Conservation (phyloP, 331 rosid species). For the Pyracantha coccinea region DNA sequence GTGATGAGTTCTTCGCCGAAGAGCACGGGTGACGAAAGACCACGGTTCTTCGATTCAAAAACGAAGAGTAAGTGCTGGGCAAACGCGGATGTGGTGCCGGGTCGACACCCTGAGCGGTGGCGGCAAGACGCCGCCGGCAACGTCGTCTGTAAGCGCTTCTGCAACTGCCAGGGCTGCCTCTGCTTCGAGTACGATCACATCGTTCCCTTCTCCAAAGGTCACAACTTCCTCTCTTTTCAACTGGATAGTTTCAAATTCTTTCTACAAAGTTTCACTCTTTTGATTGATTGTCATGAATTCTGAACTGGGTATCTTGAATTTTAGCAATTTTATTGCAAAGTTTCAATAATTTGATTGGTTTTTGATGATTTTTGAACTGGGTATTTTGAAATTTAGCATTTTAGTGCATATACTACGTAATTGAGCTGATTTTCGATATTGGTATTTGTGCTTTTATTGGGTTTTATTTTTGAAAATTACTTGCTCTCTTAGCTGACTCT, state of each 20-base stretch:
- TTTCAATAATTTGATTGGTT: background rate
- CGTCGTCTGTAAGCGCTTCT: slow-evolving; percentile 84
- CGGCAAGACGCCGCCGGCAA: slow-evolving; percentile 88
- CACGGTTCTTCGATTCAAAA: slow-evolving; percentile 58
- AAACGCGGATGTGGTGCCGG: slow-evolving; percentile 58
- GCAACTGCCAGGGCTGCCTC: slow-evolving; percentile 86
- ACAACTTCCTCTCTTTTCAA: background rate
- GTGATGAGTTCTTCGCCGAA: background rate
- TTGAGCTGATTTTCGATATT: background rate
- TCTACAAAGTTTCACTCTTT: background rate
- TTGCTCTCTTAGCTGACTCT: background rate
- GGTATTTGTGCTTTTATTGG: background rate
- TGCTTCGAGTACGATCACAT: slow-evolving; percentile 94
- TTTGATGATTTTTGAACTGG: background rate
- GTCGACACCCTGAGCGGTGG: slow-evolving; percentile 96
- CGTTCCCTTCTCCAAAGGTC: slow-evolving; percentile 38
- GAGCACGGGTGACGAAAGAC: slow-evolving; percentile 34
- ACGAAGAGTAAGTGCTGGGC: slow-evolving; percentile 66
- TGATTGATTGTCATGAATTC: too few relatives aligned
- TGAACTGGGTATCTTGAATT: background rate
- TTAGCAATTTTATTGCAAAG: background rate
- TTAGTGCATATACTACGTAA: background rate
- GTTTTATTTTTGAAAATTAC: too few relatives aligned
- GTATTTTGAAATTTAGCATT: background rate
- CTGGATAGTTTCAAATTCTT: background rate